Conservation (phyloP, 1,284 basidiomycete genomes). For the Ganoderma lingzhi region DNA sequence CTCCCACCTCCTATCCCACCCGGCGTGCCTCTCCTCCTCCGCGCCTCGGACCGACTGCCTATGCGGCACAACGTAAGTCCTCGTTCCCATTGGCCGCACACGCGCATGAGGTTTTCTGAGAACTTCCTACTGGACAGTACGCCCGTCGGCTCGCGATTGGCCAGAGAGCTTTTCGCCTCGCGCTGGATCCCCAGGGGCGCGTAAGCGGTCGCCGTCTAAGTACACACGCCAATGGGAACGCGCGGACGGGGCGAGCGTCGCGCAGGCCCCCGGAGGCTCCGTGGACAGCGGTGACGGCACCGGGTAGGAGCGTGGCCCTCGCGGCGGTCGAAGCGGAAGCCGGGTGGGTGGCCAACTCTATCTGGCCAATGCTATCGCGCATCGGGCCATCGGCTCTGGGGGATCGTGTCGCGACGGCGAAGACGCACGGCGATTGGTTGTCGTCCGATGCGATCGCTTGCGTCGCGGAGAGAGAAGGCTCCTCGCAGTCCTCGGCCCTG, state of each 20-base stretch:
- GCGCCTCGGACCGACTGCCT: slow-evolving; percentile 4
- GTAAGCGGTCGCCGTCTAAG: slow-evolving; percentile 1
- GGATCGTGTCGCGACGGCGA: slow-evolving; percentile 1
- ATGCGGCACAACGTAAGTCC: slow-evolving; percentile 1
- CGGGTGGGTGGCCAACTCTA: slow-evolving; percentile 4
- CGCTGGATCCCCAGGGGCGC: slow-evolving; percentile 4
- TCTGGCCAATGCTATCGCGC: slow-evolving; percentile 9
- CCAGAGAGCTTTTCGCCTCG: slow-evolving; percentile 5
- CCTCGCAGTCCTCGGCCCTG: background rate
- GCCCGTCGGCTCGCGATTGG: slow-evolving; percentile 14
- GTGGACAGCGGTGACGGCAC: slow-evolving; percentile 6
- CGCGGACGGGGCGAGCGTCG: background rate
- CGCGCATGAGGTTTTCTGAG: slow-evolving; percentile 1
- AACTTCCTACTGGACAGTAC: slow-evolving; percentile 1
- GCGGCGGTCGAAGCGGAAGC: slow-evolving; percentile 11
- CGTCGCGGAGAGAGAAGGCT: background rate
- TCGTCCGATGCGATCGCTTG: background rate
- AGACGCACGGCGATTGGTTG: slow-evolving; percentile 2
- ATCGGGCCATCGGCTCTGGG: slow-evolving; percentile 3
- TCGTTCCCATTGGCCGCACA: slow-evolving; percentile 14
- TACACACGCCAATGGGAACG: slow-evolving; percentile 9
- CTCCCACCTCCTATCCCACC: background rate
- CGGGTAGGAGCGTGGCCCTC: slow-evolving; percentile 1
- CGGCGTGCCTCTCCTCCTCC: background rate
- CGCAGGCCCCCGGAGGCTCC: background rate